Evolutionary conservation across 345 rosid species (phyloP).

Genomic region (Brassica juncea): DNA sequence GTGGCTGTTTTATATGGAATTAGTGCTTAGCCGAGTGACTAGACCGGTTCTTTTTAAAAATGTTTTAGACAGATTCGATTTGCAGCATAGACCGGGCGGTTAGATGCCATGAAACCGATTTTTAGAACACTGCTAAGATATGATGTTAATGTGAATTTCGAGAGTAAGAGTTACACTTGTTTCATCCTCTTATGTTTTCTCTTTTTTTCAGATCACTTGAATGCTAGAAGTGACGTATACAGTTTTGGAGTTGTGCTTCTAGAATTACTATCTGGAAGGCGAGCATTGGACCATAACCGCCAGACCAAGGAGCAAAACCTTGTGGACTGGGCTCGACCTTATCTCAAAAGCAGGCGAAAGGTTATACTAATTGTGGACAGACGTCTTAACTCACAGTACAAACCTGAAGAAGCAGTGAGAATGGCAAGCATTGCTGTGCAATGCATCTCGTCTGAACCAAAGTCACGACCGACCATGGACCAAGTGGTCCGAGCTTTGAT

Average conservation of each 20-base stretch:
- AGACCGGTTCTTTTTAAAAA: too few relatives aligned
- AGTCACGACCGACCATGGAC: conserved; percentile 72
- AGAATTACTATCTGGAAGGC: too few relatives aligned
- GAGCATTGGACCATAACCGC: too few relatives aligned
- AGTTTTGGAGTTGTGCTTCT: conserved; percentile 74
- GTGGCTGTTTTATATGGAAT: too few relatives aligned
- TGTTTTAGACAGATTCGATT: too few relatives aligned
- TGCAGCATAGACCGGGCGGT: too few relatives aligned
- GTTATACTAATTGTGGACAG: conserved; percentile 64
- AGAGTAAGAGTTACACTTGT: too few relatives aligned
- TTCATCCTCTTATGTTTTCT: background rate
- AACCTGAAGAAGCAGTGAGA: conserved; percentile 59
- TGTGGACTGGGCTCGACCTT: conserved; percentile 93
- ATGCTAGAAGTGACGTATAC: too few relatives aligned
- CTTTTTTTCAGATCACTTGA: background rate
- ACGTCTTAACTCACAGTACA: conserved; percentile 72
- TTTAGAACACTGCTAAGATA: too few relatives aligned
- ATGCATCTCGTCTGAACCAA: conserved; percentile 69
- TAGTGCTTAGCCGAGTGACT: too few relatives aligned
- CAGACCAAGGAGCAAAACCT: conserved; percentile 84
- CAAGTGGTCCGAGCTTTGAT: conserved; percentile 65
- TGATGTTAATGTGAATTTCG: too few relatives aligned
- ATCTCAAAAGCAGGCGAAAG: conserved; percentile 72
- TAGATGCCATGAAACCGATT: too few relatives aligned
- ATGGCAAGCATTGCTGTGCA: conserved; percentile 65